phyloP scores from a whole-genome alignment of 139 green algal species.

The Coelastrella sp. region DNA sequence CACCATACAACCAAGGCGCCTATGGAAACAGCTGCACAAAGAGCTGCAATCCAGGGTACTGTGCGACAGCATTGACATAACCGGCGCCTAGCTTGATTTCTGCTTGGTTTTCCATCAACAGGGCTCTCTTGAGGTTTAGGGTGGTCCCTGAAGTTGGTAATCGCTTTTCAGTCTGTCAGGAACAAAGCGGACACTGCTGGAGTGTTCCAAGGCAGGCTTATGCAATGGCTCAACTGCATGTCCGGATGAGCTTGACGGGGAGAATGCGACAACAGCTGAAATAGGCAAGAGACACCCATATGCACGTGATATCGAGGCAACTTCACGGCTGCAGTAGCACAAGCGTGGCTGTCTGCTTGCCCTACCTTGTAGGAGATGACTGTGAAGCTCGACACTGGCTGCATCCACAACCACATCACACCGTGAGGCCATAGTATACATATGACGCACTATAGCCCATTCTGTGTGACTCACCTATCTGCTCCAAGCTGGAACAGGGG shows the following conservation, averaged over 20 bases:
- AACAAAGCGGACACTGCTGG: too few species aligned
- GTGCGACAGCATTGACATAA: neutral
- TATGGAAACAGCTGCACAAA: neutral
- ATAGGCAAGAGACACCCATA: too few species aligned
- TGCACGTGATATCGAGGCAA: too few species aligned
- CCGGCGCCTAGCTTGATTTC: neutral
- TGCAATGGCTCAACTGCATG: neutral
- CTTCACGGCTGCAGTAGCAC: neutral
- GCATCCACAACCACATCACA: too few species aligned
- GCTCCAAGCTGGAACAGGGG: neutral
- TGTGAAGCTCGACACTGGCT: neutral
- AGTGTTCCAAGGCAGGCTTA: too few species aligned
- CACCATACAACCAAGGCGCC: conserved; percentile 15
- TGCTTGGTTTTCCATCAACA: neutral
- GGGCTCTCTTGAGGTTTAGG: neutral
- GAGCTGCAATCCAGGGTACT: neutral
- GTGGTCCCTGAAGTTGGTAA: neutral
- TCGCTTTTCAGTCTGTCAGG: too few species aligned
- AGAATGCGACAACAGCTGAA: too few species aligned
- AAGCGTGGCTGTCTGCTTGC: neutral
- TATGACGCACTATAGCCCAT: neutral
- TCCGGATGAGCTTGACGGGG: neutral
- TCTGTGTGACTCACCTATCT: neutral
- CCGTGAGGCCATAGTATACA: too few species aligned
- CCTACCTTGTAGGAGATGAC: neutral